These are phyloP conservation scores for Ambrosia artemisiifolia DNA, from an alignment of 129 eudicot species.

Conservation along the genomic window DNA sequence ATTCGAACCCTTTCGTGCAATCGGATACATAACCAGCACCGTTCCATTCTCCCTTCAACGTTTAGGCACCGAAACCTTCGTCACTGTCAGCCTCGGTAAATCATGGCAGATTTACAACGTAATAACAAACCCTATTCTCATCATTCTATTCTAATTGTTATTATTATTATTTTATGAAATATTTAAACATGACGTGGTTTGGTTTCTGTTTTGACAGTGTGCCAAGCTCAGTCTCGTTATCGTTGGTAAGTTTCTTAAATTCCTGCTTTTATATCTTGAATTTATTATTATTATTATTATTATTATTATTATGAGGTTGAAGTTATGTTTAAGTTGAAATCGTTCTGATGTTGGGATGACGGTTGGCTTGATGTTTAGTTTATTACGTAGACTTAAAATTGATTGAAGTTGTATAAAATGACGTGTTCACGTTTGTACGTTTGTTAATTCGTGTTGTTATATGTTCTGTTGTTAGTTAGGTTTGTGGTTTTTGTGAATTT, in stretches of 20 bases:
- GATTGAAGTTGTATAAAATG: too few relatives aligned
- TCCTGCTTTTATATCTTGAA: too few relatives aligned
- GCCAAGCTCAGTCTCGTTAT: constrained; percentile 91
- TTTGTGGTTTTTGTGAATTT: background rate
- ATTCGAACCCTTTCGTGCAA: constrained; percentile 89
- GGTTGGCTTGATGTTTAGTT: too few relatives aligned
- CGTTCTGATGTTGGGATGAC: too few relatives aligned
- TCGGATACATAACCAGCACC: constrained; percentile 77
- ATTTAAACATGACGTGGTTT: constrained; percentile 11
- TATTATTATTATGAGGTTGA: too few relatives aligned
- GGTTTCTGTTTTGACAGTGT: constrained; percentile 53
- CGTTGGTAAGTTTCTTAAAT: constrained; percentile 57
- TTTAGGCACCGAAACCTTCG: constrained; percentile 92
- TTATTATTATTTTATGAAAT: background rate
- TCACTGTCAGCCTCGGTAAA: constrained; percentile 97
- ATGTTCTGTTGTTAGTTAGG: background rate
- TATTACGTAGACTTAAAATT: too few relatives aligned
- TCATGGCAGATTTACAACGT: constrained; percentile 95
- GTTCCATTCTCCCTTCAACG: constrained; percentile 82
- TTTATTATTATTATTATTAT: too few relatives aligned
- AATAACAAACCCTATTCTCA: background rate
- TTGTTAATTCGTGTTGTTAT: background rate
- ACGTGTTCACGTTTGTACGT: constrained; percentile 77
- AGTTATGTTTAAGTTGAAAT: too few relatives aligned
- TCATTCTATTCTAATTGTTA: background rate